phyloP scores from a whole-genome alignment of 2,329 filamentous ascomycete genomes.

The Neopestalotiopsis sp. region DNA sequence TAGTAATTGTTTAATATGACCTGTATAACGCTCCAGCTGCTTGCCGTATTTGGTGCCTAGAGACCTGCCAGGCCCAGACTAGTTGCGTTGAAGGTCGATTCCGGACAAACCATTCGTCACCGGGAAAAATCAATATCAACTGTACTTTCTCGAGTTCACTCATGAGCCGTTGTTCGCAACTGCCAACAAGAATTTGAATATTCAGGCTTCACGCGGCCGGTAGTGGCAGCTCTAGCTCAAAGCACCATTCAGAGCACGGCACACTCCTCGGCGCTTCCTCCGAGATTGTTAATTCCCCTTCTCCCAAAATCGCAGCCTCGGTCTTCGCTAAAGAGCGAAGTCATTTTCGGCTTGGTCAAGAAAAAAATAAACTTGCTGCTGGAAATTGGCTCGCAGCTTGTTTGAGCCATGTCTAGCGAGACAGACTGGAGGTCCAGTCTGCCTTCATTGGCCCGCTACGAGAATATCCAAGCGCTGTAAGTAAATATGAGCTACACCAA shows the following conservation, averaged over 20 bases:
- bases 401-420: slow-evolving; percentile 38
- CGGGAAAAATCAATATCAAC: neutral
- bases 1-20: neutral
- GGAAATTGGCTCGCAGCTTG: neutral
- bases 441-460: slow-evolving; percentile 65
- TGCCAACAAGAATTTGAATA: neutral
- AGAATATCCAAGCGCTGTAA: slow-evolving; percentile 67
- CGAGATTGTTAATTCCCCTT: neutral
- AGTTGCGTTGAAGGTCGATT: too few species aligned
- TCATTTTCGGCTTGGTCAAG: neutral
- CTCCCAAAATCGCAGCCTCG: neutral
- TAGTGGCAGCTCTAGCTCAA: neutral
- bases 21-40: neutral
- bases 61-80: neutral
- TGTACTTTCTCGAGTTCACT: neutral
- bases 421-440: slow-evolving; percentile 57
- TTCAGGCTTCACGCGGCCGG: neutral
- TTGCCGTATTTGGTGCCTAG: neutral
- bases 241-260: neutral
- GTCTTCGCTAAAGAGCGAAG: neutral
- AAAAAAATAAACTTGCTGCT: neutral
- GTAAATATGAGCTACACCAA: slow-evolving; percentile 51
- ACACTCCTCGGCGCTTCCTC: slow-evolving; percentile 2
- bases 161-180: neutral
- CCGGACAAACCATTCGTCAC: too few species aligned